Conservation (phyloP, 352 stramenopile genomes). For the Globisporangium echinulatum region DNA sequence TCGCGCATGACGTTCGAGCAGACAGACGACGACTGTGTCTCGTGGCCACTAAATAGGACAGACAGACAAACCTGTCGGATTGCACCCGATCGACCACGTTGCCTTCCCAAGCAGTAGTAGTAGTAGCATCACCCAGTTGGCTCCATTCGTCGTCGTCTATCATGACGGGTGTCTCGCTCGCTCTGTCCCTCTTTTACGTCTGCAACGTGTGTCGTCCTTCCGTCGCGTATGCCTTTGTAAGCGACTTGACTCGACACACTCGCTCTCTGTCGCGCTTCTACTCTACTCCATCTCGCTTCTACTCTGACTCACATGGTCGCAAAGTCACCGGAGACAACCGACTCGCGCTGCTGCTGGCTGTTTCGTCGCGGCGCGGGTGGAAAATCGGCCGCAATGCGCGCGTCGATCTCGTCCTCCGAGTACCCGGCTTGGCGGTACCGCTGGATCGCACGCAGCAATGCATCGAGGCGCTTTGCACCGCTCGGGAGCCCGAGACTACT, state of each 20-base stretch:
- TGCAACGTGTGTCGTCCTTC: not conserved
- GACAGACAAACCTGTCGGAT: not conserved
- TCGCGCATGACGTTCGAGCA: not conserved
- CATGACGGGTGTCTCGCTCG: too few species aligned
- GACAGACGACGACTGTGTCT: not conserved
- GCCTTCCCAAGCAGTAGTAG: too few species aligned
- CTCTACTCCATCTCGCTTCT: not conserved
- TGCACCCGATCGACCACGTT: not conserved
- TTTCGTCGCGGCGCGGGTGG: conserved; percentile 31
- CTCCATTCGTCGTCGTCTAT: not conserved
- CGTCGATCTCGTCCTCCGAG: conserved; percentile 61
- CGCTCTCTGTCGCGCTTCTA: not conserved
- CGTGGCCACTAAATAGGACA: not conserved
- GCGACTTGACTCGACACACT: not conserved
- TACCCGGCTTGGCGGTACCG: conserved; percentile 50
- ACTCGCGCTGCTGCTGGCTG: not conserved
- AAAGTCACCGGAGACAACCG: conserved; percentile 7
- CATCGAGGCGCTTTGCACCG: conserved; percentile 52
- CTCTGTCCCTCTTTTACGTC: too few species aligned
- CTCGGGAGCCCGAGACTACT: conserved; percentile 56
- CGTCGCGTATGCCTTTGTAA: conserved; percentile 11
- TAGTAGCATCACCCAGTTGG: not conserved
- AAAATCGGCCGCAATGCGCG: conserved; percentile 57
- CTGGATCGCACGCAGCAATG: conserved; percentile 52
- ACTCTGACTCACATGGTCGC: conserved; percentile 11